Base-by-base conservation (phyloP, 2,329 filamentous ascomycete genomes). In the Xylaria sp. region DNA sequence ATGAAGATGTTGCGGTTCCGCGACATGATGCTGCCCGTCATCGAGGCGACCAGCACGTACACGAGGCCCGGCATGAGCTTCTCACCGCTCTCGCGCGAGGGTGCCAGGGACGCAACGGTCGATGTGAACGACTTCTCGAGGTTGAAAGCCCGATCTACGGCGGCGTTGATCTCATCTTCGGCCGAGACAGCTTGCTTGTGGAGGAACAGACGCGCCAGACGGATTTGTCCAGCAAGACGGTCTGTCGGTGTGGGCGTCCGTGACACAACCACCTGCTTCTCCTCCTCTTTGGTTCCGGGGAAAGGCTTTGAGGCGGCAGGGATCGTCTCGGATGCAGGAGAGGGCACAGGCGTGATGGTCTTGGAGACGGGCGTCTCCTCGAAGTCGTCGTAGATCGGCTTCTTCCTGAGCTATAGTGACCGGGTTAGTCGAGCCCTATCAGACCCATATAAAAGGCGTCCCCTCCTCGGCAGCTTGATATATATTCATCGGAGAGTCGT, bases 1-100 rank as follows among this genome's bases (percentile, higher is more conserved):
- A 99, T 79, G 63, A 96, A 74, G 64, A 97, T 82, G 75, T 89
- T 92, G 68, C 93, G 87, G 80, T 96, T 95, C 64, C 93, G 86
- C 58, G 90, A 86, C 58, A 97, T 80, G 73, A 99, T 97, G 75
- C 86, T 92, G 68, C 93, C 94, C 42, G 94, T 91, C 92, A 99
- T 97, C 69, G 91, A 87, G 48, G 92, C 88, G 52, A 99, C 92
- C 35, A 97, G 83, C 52, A 97, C 92, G 78, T 97, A 97, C 67
- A 97, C 85, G 61, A 86, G 81, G 30, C 93, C 93, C 39, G 94
- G 94, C 76, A 97, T 87, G 59, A 99, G 83, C 72, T 87, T 86
- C 80, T 99, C 94, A 73, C 90, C 90, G 62, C 86, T 90, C 76
- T 93, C 89, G 70, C 87, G 88, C 44, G 92, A 81, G 35, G 94